Base-by-base conservation (phyloP, 2,329 filamentous ascomycete genomes). In the Monilinia vaccinii-corymbosi region DNA sequence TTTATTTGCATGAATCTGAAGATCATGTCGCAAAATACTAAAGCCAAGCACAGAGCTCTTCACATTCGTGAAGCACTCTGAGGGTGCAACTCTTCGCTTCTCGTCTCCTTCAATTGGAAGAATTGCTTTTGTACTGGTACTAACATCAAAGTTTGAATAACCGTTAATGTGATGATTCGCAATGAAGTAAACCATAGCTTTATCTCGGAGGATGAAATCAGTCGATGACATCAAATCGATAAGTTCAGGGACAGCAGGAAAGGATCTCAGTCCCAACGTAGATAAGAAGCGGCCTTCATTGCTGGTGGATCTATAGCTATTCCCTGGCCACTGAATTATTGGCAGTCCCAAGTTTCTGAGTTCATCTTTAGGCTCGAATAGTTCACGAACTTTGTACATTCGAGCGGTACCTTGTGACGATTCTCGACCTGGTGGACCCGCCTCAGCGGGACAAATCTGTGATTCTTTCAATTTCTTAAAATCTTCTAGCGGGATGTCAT, bases 401-500 rank as follows among this genome's bases (percentile, higher is more conserved):
- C 77, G 78, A 13, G 76, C 67, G 3, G 78, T 79, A 47, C 77
- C 77, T 64, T 80, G 75, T 4, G 77, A 78, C 1, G 77, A 73
- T 65, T 87, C 83, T 65, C 81, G 72, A 47, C 80, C 81, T 45
- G 70, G 68, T 0, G 81, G 78, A 0, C 82, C 82, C 51, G 78
- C 78, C 71, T 95, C 91, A 3, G 88, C 88, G 11, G 91, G 90
- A 68, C 92, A 93, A 47, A 97, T 90, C 13, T 84, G 84, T 0
- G 91, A 91, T 52, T 86, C 81, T 60, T 82, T 87, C 28, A 99
- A 79, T 69, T 87, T 89, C 65, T 83, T 85, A 58, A 97, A 81
- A 71, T 99, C 94, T 53, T 86, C 86, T 11, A 76, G 73, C 0
- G 94, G 94, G 62, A 99, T 97, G 67, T 99, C 94, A 56, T 89